phyloP scores from a whole-genome alignment of 139 green algal genomes.

The Picochlorum sp. region DNA sequence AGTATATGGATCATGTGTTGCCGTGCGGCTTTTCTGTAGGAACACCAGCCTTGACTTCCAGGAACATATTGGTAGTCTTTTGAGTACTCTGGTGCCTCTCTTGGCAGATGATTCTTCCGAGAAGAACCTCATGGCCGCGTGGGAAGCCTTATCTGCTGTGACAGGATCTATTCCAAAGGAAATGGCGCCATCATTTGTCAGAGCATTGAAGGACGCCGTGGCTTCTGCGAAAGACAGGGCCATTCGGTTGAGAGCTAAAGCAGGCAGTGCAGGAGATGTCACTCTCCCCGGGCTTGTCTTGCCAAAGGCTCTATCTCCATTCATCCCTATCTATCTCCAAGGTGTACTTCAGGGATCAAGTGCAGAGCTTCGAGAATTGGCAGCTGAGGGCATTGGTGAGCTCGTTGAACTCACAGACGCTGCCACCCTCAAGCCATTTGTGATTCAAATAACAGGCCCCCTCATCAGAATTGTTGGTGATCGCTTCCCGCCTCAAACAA shows the following conservation, averaged over 20 bases:
- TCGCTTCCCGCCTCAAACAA: constrained; percentile 58
- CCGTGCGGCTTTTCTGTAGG: constrained; percentile 32
- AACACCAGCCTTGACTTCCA: constrained; percentile 47
- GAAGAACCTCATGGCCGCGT: constrained; percentile 40
- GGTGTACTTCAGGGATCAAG: constrained; percentile 67
- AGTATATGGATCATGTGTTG: constrained; percentile 43
- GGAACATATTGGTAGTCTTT: constrained; percentile 53
- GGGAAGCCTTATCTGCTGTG: constrained; percentile 67
- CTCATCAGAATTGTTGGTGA: constrained; percentile 95
- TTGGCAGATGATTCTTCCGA: constrained; percentile 47
- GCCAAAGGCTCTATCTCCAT: constrained; percentile 74
- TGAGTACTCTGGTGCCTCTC: constrained; percentile 52
- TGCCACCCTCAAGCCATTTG: constrained; percentile 75
- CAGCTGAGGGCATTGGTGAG: constrained; percentile 84
- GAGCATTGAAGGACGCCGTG: constrained; percentile 51
- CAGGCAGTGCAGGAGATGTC: constrained; percentile 16
- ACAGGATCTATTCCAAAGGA: constrained; percentile 76
- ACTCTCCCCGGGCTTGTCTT: constrained; percentile 77
- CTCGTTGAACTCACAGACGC: constrained; percentile 73
- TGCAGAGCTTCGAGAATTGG: constrained; percentile 73
- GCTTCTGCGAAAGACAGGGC: constrained; percentile 66
- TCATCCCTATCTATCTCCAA: constrained; percentile 92
- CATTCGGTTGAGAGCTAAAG: constrained; percentile 53
- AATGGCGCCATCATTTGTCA: constrained; percentile 60
- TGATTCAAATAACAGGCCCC: constrained; percentile 76